A percentile compares a stretch with the other conserved stretches of the same genome.
Evolutionary conservation across 208 protist genomes (phyloP).

Genomic region (Vickermania spadyakhi): DNA sequence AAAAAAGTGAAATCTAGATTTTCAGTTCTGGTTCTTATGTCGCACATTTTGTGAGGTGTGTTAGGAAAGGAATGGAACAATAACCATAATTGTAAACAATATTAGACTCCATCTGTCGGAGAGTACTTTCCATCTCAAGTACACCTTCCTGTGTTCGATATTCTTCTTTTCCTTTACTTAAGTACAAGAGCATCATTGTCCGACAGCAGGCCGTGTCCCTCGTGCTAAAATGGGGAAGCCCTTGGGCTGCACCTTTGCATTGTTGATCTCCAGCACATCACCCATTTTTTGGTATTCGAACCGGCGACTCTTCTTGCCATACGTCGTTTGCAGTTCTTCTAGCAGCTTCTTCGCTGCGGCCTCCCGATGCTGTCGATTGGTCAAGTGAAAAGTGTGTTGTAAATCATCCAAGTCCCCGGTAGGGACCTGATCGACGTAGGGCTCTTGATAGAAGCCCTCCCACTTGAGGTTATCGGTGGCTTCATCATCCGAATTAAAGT

Average conservation of each 20-base stretch:
- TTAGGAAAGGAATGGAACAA: no score
- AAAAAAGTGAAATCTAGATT: no score
- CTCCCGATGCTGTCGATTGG: slow-evolving; percentile 87
- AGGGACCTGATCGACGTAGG: slow-evolving; percentile 76
- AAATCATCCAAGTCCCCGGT: slow-evolving; percentile 78
- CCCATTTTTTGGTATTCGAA: slow-evolving; percentile 90
- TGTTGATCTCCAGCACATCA: slow-evolving; percentile 88
- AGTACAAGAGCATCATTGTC: slow-evolving; percentile 3
- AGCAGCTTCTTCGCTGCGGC: slow-evolving; percentile 82
- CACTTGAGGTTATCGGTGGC: slow-evolving; percentile 80
- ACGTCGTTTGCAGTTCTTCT: slow-evolving; percentile 67
- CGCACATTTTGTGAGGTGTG: no score
- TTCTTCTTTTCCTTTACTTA: no score
- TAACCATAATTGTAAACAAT: background rate
- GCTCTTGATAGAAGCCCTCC: slow-evolving; percentile 85
- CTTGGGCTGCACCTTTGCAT: slow-evolving; percentile 81
- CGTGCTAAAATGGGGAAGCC: slow-evolving; percentile 76
- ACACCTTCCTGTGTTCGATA: no score
- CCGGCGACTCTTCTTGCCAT: slow-evolving; percentile 66
- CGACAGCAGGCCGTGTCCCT: slow-evolving; percentile 34
- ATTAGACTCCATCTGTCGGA: background rate
- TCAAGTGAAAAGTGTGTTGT: slow-evolving; percentile 65
- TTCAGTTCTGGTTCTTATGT: no score
- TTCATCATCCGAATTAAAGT: slow-evolving; percentile 83
- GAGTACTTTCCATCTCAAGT: background rate